A percentile compares a stretch with the other conserved stretches of the same genome.
These are phyloP conservation scores for Rhizopus delemar DNA, from an alignment of 371 early-diverging fungal genomes.

Conservation along the genomic window DNA sequence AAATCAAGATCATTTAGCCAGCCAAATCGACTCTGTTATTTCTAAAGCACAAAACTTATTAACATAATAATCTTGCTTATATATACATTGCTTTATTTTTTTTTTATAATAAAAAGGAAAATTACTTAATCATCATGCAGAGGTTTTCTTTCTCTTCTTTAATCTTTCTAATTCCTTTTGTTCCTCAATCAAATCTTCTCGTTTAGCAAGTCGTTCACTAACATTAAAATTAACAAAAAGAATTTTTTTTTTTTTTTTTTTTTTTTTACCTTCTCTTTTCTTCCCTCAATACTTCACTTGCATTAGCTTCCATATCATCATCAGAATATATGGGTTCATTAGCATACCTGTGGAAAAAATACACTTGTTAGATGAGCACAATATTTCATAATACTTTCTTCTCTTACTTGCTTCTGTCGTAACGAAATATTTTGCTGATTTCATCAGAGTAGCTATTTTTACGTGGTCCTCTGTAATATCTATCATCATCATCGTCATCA, in stretches of 20 bases:
- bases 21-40: constrained; percentile 29
- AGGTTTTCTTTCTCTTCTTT: constrained; percentile 55
- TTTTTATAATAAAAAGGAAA: neutral
- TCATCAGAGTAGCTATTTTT: constrained; percentile 39
- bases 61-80: constrained; percentile 6
- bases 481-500: constrained; percentile 35
- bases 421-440: constrained; percentile 53
- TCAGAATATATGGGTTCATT: constrained; percentile 56
- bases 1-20: constrained; percentile 47
- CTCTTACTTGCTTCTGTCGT: constrained; percentile 33
- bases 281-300: constrained; percentile 58
- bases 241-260: neutral
- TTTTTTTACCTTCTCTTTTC: constrained; percentile 56
- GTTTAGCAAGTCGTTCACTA: constrained; percentile 59
- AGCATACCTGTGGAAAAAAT: constrained; percentile 37
- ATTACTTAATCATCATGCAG: neutral
- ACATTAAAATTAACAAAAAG: constrained; percentile 4
- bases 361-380: neutral
- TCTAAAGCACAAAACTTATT: constrained; percentile 29
- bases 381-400: neutral
- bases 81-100: neutral
- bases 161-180: constrained; percentile 67
- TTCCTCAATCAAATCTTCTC: constrained; percentile 55
- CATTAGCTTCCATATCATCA: constrained; percentile 65
- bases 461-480: constrained; percentile 14